phyloP scores from a whole-genome alignment of 2,329 filamentous ascomycete genomes.

The Stenocarpella maydis region DNA sequence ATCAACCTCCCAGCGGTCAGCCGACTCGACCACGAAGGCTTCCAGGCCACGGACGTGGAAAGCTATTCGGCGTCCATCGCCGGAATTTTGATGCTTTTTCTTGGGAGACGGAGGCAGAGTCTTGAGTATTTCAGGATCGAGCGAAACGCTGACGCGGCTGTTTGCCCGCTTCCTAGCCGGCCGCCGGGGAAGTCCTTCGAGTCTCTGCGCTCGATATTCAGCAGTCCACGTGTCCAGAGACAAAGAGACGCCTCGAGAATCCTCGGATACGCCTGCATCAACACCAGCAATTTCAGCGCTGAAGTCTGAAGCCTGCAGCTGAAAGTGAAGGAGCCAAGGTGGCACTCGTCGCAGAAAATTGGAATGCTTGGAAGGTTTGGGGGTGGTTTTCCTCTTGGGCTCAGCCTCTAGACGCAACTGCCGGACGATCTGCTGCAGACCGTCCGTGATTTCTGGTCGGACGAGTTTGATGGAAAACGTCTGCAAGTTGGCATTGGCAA shows the following conservation, averaged over 20 bases:
- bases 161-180: slow-evolving; percentile 74
- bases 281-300: slow-evolving; percentile 90
- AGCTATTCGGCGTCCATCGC: slow-evolving; percentile 83
- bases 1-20: slow-evolving; percentile 84
- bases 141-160: slow-evolving; percentile 72
- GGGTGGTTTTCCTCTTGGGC: slow-evolving; percentile 63
- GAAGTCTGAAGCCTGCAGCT: slow-evolving; percentile 87
- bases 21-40: slow-evolving; percentile 87
- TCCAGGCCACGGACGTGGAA: slow-evolving; percentile 86
- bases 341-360: slow-evolving; percentile 84
- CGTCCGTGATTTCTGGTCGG: slow-evolving; percentile 90
- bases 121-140: slow-evolving; percentile 71
- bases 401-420: slow-evolving; percentile 79
- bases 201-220: slow-evolving; percentile 85
- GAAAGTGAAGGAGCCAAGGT: slow-evolving; percentile 83
- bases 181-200: slow-evolving; percentile 68
- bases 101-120: slow-evolving; percentile 60
- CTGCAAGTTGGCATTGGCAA: slow-evolving; percentile 80
- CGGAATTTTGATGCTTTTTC: slow-evolving; percentile 63
- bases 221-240: slow-evolving; percentile 88
- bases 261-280: slow-evolving; percentile 82
- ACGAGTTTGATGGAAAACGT: slow-evolving; percentile 91
- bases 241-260: slow-evolving; percentile 82
- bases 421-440: slow-evolving; percentile 87
- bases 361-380: slow-evolving; percentile 59